Base-by-base conservation (phyloP, 1,284 basidiomycete genomes). In the Apiotrichum brassicae region DNA sequence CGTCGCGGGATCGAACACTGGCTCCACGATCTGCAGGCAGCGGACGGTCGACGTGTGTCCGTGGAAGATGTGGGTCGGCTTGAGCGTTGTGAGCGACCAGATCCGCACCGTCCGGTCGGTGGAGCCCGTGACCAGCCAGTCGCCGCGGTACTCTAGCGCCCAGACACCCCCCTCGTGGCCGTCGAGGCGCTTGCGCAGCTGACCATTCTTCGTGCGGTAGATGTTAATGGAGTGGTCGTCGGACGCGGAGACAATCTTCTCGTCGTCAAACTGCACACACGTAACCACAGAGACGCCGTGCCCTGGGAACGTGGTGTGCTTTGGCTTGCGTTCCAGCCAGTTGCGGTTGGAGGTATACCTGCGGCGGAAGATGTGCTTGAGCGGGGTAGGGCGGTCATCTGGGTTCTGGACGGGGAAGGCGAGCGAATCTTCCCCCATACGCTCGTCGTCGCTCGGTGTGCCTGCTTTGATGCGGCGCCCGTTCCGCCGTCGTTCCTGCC, bases 101-200 rank as follows among this genome's bases (percentile, higher is more conserved):
- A 95, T 85, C 38, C 93, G 82, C 34, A 97, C 87, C 1, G 89
- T 94, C 28, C 92, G 82, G 75, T 97, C 92, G 6, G 93, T 97
- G 30, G 87, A 89, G 18, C 92, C 93, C 54, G 85, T 90, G 54
- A 97, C 92, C 12, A 97, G 81, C 2, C 83, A 86, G 64, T 94
- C 85, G 40, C 72, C 76, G 66, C 86, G 83, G 59, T 77, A 78
- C 59, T 77, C 71, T 19, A 97, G 77, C 8, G 93, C 92, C 92
- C 92, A 97, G 3, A 97, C 90, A 28, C 93, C 92, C 36, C 92
- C 92, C 64, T 92, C 87, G 65, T 97, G 93, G 3, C 92, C 92
- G 50, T 86, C 80, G 19, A 97, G 78, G 1, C 83, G 81, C 46
- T 80, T 82, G 6, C 85, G 72, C 22, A 88, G 78, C 41, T 82